A percentile compares a stretch with the other conserved stretches of the same genome.
Evolutionary conservation across 2,329 filamentous ascomycete genomes (phyloP).

Genomic region (Zymoseptoria ardabiliae): DNA sequence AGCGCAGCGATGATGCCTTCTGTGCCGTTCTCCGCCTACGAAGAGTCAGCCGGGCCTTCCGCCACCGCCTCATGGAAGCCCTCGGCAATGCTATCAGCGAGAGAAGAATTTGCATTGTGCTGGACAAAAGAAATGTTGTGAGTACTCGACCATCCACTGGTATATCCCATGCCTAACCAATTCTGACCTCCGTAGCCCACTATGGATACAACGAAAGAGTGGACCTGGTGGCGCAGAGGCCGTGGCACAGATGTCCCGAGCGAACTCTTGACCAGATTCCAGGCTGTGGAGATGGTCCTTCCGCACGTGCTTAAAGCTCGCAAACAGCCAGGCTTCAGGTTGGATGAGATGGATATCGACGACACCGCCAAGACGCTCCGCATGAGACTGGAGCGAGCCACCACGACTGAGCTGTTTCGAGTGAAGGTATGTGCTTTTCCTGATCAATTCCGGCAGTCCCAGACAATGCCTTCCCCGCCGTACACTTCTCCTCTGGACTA

Average conservation of each 20-base stretch:
- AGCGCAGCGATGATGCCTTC: neutral
- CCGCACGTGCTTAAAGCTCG: neutral
- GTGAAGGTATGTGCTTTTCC: neutral
- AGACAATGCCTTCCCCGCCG: neutral
- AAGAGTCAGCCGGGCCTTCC: neutral
- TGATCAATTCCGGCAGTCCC: rapidly evolving
- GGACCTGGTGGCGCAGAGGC: neutral
- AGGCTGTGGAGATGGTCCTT: neutral
- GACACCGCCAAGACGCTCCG: neutral
- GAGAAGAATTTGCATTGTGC: neutral
- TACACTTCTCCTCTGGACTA: neutral
- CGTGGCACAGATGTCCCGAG: neutral
- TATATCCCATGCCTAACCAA: neutral
- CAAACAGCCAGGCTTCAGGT: neutral
- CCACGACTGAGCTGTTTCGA: neutral
- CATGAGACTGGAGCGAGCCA: neutral
- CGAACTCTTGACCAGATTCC: neutral
- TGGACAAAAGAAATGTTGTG: neutral
- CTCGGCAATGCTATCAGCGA: neutral
- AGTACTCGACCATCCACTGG: neutral
- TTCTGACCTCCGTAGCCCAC: neutral
- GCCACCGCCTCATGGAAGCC: neutral
- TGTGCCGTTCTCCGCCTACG: neutral
- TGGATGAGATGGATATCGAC: neutral
- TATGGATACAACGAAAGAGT: neutral